These are phyloP conservation scores for Diplocarpon mali DNA, from an alignment of 2,329 filamentous ascomycete genomes.

Conservation along the genomic window DNA sequence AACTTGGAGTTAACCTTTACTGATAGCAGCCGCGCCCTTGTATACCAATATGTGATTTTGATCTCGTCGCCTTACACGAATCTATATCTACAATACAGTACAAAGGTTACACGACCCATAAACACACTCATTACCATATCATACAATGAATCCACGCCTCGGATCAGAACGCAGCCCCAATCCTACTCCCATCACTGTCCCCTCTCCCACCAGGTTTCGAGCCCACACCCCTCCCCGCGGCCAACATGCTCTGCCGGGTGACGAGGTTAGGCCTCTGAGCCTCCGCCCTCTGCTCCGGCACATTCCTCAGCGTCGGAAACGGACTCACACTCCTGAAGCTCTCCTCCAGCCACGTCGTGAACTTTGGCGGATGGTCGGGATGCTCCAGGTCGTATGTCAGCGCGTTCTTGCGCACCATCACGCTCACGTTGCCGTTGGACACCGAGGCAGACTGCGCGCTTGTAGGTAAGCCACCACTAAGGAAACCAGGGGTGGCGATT, in stretches of 20 bases:
- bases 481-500: neutral
- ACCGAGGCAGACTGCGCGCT: neutral
- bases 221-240: neutral
- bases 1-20: too few species aligned
- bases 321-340: constrained; percentile 6
- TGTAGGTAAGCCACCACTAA: neutral
- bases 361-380: constrained; percentile 11
- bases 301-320: neutral
- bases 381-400: constrained; percentile 14
- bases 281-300: neutral
- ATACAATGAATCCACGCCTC: too few species aligned
- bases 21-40: too few species aligned
- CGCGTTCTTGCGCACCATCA: constrained; percentile 10
- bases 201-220: neutral
- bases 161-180: neutral
- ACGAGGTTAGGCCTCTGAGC: neutral
- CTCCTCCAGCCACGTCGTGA: constrained; percentile 10
- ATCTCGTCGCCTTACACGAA: too few species aligned
- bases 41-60: too few species aligned
- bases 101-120: too few species aligned
- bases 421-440: neutral
- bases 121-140: too few species aligned
- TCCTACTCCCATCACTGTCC: constrained; percentile 3
- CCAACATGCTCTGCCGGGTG: neutral
- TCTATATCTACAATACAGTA: too few species aligned